Evolutionary conservation across 2,329 filamentous ascomycete genomes (phyloP), one percentile per base, ranked within the genome.

Genomic region (Penicillium oxalicum): DNA sequence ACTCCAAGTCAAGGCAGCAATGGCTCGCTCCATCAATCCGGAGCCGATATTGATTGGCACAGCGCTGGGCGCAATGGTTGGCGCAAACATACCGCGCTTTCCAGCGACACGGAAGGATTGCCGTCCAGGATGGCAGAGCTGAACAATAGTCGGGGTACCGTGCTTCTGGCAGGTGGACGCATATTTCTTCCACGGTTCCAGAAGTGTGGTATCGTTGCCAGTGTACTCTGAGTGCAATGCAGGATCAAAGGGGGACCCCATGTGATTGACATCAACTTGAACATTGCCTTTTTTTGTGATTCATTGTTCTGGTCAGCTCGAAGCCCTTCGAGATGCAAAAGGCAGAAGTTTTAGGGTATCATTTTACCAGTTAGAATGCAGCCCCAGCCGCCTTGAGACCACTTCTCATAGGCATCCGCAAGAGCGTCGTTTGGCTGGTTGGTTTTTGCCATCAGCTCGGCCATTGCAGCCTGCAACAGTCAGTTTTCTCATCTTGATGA

Each of bases 361-460:
- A 4, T 6, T 41, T 33, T 65, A 55, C 73, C 72, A 25, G 72
- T 75, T 12, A 74, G 67, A 28, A 74, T 61, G 9, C 68, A 61
- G 7, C 71, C 71, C 62, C 73, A 74, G 8, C 64, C 62, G 5
- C 70, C 67, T 26, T 66, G 54, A 1, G 62, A 74, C 81, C 80
- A 84, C 54, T 66, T 60, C 2, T 66, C 63, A 55, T 84, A 84
- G 0, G 75, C 68, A 2, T 72, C 61, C 2, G 66, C 41, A 11
- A 78, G 66, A 2, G 68, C 61, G 5, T 72, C 57, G 9, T 70
- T 70, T 0, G 78, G 78, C 0, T 74, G 53, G 48, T 75, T 62
- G 4, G 59, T 61, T 53, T 71, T 74, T 4, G 76, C 71, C 66
- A 81, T 72, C 27, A 55, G 9, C 44, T 68, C 65, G 37, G 65